Evolutionary conservation across 345 rosid genomes (phyloP).

Genomic region (Citrus cavaleriei): DNA sequence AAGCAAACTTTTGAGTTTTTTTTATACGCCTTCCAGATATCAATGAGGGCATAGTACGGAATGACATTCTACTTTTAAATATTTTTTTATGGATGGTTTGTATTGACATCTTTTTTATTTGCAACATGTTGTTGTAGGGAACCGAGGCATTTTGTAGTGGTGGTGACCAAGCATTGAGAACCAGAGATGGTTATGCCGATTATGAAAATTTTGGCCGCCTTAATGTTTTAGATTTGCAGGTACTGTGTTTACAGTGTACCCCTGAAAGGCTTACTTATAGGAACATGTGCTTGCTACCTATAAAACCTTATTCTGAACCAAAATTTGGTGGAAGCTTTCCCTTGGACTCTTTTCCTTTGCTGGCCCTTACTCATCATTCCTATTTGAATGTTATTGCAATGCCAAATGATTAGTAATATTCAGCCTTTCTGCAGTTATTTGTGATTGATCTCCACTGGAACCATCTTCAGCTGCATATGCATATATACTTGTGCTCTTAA

Average conservation of each 20-base stretch:
- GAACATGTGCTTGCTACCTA: neutral
- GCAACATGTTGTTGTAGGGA: constrained; percentile 47
- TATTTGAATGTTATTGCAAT: neutral
- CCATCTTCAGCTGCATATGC: neutral
- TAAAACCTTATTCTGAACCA: neutral
- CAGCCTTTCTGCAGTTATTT: neutral
- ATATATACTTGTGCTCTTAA: neutral
- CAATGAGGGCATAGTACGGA: neutral
- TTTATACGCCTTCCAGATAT: neutral
- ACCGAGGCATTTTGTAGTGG: constrained; percentile 91
- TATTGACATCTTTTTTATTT: constrained; percentile 5
- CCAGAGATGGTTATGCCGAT: constrained; percentile 77
- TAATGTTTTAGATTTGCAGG: constrained; percentile 91
- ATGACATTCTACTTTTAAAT: neutral
- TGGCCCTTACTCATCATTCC: neutral
- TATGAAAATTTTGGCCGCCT: constrained; percentile 59
- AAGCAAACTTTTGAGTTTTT: neutral
- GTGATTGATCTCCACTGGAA: neutral
- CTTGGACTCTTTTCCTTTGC: neutral
- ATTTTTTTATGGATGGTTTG: neutral
- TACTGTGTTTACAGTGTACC: constrained; percentile 1
- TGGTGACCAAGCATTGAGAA: constrained; percentile 84
- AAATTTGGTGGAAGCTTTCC: neutral
- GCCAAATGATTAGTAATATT: neutral
- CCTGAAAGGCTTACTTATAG: neutral